Evolutionary conservation across 192 early-diverging fungal genomes (phyloP).

Genomic region (Jimgerdemannia lactiflua): DNA sequence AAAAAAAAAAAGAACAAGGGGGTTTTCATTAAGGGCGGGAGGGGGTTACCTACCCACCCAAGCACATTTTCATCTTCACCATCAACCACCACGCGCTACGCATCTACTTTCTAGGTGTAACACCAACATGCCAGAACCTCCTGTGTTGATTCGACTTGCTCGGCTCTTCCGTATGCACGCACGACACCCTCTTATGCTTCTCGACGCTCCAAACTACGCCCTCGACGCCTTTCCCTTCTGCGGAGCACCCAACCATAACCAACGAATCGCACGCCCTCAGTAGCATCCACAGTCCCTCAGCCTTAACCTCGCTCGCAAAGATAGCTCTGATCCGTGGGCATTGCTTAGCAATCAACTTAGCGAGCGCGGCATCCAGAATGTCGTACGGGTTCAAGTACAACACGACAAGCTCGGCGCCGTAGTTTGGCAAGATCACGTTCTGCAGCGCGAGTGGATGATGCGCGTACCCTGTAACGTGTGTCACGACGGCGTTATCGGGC

Average conservation of each 20-base stretch:
- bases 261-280: constrained; percentile 20
- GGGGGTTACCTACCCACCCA: neutral
- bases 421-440: constrained; percentile 28
- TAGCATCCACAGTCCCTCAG: constrained; percentile 26
- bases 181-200: constrained; percentile 27
- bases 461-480: constrained; percentile 19
- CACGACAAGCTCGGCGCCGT: constrained; percentile 18
- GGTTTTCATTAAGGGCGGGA: neutral
- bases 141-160: neutral
- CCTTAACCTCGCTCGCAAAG: constrained; percentile 12
- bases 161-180: constrained; percentile 15
- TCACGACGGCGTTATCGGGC: constrained; percentile 11
- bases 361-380: constrained; percentile 15
- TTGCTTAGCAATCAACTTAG: constrained; percentile 12
- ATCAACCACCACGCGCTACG: neutral
- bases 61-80: neutral
- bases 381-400: constrained; percentile 24
- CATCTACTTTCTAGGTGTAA: constrained; percentile 20
- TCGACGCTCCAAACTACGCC: constrained; percentile 14
- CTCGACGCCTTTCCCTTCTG: constrained; percentile 14
- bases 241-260: constrained; percentile 7
- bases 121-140: constrained; percentile 28
- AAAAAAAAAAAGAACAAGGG: neutral
- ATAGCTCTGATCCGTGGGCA: constrained; percentile 22
- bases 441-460: constrained; percentile 25